These are phyloP conservation scores for Neurospora intermedia DNA, from an alignment of 495 filamentous ascomycete genomes.

Conservation along the genomic window DNA sequence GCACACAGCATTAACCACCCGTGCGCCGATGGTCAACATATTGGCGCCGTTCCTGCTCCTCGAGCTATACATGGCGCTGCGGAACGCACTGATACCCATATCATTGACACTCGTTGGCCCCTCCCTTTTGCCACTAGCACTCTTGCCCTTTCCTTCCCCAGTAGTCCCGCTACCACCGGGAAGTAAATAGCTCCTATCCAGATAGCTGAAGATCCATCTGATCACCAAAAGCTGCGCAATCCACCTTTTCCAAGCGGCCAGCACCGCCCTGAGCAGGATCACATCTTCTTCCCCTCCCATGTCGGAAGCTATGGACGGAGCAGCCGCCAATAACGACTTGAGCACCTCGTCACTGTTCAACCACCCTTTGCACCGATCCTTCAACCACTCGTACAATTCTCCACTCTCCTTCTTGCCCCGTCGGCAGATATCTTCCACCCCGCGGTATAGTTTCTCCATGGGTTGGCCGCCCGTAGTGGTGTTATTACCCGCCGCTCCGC, in stretches of 20 bases:
- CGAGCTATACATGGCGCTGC: constrained; percentile 43
- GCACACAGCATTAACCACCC: constrained; percentile 61
- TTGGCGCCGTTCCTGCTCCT: constrained; percentile 36
- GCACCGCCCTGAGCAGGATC: constrained; percentile 51
- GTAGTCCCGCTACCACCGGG: neutral
- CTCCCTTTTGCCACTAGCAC: constrained; percentile 25
- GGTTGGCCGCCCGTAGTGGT: constrained; percentile 32
- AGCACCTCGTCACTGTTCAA: constrained; percentile 44
- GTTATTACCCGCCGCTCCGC: neutral
- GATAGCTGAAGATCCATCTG: constrained; percentile 79
- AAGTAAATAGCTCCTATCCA: constrained; percentile 82
- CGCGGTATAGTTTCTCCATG: constrained; percentile 78
- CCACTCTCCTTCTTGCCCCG: constrained; percentile 47
- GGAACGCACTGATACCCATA: constrained; percentile 46
- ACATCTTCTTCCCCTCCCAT: constrained; percentile 44
- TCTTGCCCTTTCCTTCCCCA: constrained; percentile 19
- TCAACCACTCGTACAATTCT: constrained; percentile 51
- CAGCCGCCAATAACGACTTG: constrained; percentile 33
- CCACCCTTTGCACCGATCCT: constrained; percentile 50
- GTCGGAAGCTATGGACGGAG: neutral
- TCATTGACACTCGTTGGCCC: constrained; percentile 36
- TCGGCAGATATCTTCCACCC: constrained; percentile 81
- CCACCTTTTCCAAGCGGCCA: constrained; percentile 70
- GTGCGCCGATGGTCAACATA: constrained; percentile 36
- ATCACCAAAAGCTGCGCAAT: constrained; percentile 64